phyloP scores from a whole-genome alignment of 108 stramenopile species.

The Cyclotella cryptica region DNA sequence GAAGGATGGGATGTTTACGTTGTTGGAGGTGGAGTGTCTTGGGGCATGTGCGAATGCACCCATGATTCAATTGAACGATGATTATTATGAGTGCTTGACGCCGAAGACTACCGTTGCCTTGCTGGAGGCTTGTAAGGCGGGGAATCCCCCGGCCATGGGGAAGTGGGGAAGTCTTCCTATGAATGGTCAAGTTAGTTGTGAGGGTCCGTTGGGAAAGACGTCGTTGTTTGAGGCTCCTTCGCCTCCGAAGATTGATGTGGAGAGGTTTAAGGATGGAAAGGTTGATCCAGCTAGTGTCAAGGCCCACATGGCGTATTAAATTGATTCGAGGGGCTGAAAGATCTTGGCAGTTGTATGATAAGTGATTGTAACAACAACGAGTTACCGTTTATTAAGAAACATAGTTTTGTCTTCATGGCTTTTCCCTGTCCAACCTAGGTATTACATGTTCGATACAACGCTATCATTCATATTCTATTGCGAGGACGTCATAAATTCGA shows the following conservation, averaged over 20 bases:
- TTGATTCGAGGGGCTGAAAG: not conserved
- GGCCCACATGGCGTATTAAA: slow-evolving; percentile 95
- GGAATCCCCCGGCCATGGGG: slow-evolving; percentile 91
- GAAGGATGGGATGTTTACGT: slow-evolving; percentile 96
- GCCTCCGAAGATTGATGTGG: slow-evolving; percentile 77
- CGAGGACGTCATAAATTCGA: too few relatives aligned
- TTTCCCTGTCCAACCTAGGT: too few relatives aligned
- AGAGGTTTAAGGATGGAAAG: slow-evolving; percentile 83
- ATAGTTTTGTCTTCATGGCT: too few relatives aligned
- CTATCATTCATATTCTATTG: not conserved
- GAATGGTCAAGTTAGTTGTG: slow-evolving; percentile 99
- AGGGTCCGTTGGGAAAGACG: slow-evolving; percentile 99
- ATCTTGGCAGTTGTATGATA: too few relatives aligned
- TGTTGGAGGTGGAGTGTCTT: slow-evolving; percentile 99
- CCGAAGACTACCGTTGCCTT: slow-evolving; percentile 94
- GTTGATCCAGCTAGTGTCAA: slow-evolving; percentile 98
- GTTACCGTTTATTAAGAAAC: too few relatives aligned
- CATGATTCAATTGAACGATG: slow-evolving; percentile 99
- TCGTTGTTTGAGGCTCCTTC: slow-evolving; percentile 60
- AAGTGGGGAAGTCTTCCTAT: slow-evolving; percentile 99
- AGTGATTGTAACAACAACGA: too few relatives aligned
- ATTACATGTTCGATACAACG: too few relatives aligned
- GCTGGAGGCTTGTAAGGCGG: slow-evolving; percentile 94
- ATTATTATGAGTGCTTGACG: slow-evolving; percentile 99
- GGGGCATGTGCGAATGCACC: slow-evolving; percentile 99